Evolutionary conservation across 2,329 filamentous ascomycete species (phyloP).

Genomic region (Hypoxylon sp.): DNA sequence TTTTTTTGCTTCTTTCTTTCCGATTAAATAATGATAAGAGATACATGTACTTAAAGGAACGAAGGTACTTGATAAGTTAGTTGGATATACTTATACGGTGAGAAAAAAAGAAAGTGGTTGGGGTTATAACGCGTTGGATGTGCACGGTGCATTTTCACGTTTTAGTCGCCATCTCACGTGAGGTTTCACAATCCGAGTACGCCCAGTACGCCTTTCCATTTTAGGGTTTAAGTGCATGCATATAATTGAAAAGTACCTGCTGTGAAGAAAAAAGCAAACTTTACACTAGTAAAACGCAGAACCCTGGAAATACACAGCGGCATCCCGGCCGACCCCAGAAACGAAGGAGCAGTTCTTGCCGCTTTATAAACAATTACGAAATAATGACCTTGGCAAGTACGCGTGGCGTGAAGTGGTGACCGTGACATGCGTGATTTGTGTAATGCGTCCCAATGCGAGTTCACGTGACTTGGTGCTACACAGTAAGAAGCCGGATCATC

Average conservation of each 20-base stretch:
- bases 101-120: conserved; percentile 45
- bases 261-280: conserved; percentile 23
- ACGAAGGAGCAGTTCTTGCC: neutral
- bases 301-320: conserved; percentile 24
- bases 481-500: conserved; percentile 20
- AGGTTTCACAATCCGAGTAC: conserved; percentile 33
- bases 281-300: conserved; percentile 8
- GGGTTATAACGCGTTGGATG: conserved; percentile 47
- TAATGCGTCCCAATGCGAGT: conserved; percentile 12
- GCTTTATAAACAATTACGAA: conserved; percentile 9
- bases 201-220: conserved; percentile 26
- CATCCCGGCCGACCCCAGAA: conserved; percentile 20
- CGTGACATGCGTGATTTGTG: neutral
- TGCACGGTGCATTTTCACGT: conserved; percentile 44
- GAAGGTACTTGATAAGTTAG: neutral
- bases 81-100: conserved; percentile 3
- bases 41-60: neutral
- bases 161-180: conserved; percentile 50
- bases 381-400: conserved; percentile 4
- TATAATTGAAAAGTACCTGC: conserved; percentile 6
- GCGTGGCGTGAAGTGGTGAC: conserved; percentile 8
- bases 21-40: neutral
- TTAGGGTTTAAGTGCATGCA: conserved; percentile 38
- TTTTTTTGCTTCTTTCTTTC: conserved; percentile 5
- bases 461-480: conserved; percentile 1